Base-by-base conservation (phyloP, 1,284 basidiomycete species). In the Fomitopsis betulina region DNA sequence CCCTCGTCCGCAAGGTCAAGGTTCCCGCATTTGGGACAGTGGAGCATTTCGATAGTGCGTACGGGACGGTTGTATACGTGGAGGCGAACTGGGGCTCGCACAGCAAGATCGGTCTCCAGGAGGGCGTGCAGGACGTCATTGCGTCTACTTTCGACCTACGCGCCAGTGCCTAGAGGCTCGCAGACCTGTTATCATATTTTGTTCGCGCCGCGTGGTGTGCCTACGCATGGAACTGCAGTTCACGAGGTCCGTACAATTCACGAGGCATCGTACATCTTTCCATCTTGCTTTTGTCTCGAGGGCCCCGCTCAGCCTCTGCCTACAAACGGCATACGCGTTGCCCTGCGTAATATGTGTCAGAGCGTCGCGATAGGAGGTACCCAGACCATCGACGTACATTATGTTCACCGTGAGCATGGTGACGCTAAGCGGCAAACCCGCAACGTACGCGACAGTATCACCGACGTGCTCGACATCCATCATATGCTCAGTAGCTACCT, bases 381-480 rank as follows among this genome's bases (percentile, higher is more conserved):
- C 30, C 25, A 35, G 6, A 40, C 40, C 23, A 2, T 38, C 5
- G 9, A 77, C 88, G 64, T 65, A 91, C 90, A 92, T 87, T 67
- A 93, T 85, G 51, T 82, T 87, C 67, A 88, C 78, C 35, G 86
- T 80, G 43, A 92, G 78, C 54, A 93, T 81, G 27, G 87, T 86
- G 2, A 90, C 86, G 54, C 85, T 80, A 17, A 79, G 77, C 0
- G 89, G 88, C 40, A 94, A 74, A 35, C 75, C 75, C 0, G 88
- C 87, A 58, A 93, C 80, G 66, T 91, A 84, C 5, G 88, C 85
- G 52, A 94, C 73, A 2, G 86, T 80, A 57, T 84, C 76, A 0
- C 84, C 91, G 42, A 94, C 90, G 65, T 92, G 82, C 58, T 82
- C 71, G 5, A 83, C 84, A 58, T 90, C 85, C 63, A 91, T 85